Evolutionary conservation across 768 basidiomycete genomes (phyloP), one percentile per base, ranked within the genome.

Genomic region (Cyclocybe cylindracea): DNA sequence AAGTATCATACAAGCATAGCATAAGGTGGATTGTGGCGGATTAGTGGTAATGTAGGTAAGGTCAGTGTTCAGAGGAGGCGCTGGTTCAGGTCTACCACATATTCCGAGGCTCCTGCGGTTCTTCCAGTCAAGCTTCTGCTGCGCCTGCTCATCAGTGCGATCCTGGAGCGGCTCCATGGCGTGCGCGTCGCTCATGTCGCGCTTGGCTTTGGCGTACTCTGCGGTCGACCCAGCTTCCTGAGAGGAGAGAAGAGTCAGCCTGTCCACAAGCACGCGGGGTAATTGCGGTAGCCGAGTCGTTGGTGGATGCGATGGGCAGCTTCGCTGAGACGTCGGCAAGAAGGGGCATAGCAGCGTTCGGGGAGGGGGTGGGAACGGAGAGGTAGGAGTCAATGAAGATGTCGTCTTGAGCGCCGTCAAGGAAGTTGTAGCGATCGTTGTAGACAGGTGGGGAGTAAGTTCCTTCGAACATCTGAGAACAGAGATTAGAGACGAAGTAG

Each of bases 351-450:
- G 61, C 52, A 2, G 73, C 76, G 19, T 64, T 65, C 2, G 79
- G 78, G 0, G 76, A 73, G 14, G 79, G 80, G 7, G 65, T 61
- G 0, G 79, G 80, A 1, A 82, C 62, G 32, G 44, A 70, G 42
- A 47, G 49, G 58, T 86, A 85, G 2, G 77, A 85, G 61, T 83
- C 77, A 45, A 73, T 68, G 64, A 91, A 89, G 54, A 90, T 89
- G 64, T 90, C 87, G 47, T 78, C 63, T 63, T 93, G 90, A 0
- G 87, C 71, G 7, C 90, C 89, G 61, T 91, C 83, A 8, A 56
- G 51, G 66, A 88, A 91, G 61, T 85, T 85, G 74, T 88, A 91
- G 10, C 82, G 68, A 53, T 82, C 78, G 60, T 78, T 84, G 68
- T 91, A 91, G 51, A 80, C 78, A 0, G 85, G 86, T 13, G 85